Conservation (phyloP, 2,329 filamentous ascomycete species). For the Paramyrothecium roridum region DNA sequence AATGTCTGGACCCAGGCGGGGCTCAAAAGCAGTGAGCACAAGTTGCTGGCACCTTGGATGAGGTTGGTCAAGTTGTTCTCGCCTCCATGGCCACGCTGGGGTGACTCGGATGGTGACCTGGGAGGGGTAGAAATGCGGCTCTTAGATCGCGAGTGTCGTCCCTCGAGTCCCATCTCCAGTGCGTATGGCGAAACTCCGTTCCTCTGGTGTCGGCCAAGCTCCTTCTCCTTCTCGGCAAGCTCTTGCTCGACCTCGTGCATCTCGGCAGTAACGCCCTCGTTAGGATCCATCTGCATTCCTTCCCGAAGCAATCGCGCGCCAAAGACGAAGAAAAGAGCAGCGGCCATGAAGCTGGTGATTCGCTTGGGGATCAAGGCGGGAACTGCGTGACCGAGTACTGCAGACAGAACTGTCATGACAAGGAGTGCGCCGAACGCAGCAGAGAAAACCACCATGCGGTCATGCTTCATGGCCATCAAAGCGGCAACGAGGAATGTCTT, state of each 20-base stretch:
- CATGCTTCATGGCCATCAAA: constrained; percentile 98
- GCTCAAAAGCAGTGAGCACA: constrained; percentile 83
- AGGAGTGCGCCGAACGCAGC: constrained; percentile 90
- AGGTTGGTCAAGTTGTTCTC: constrained; percentile 33
- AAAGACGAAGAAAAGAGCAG: constrained; percentile 84
- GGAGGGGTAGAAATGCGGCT: constrained; percentile 77
- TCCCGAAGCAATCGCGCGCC: constrained; percentile 81
- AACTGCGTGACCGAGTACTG: constrained; percentile 86
- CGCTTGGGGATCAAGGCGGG: constrained; percentile 85
- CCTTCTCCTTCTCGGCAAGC: constrained; percentile 88
- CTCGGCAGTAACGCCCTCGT: constrained; percentile 91
- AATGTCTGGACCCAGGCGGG: constrained; percentile 99
- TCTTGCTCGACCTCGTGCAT: constrained; percentile 97
- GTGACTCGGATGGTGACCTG: constrained; percentile 76
- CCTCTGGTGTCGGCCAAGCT: constrained; percentile 60
- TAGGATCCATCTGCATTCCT: constrained; percentile 81
- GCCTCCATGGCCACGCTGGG: constrained; percentile 56
- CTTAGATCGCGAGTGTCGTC: constrained; percentile 68
- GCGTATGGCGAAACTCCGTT: constrained; percentile 69
- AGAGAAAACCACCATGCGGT: constrained; percentile 87
- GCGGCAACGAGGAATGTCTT: constrained; percentile 98
- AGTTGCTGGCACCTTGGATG: constrained; percentile 72
- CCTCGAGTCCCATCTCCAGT: constrained; percentile 74
- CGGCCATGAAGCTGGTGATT: constrained; percentile 85
- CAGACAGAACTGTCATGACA: constrained; percentile 92